Evolutionary conservation across 2,329 filamentous ascomycete species (phyloP).

Genomic region (Hypoxylon sp.): DNA sequence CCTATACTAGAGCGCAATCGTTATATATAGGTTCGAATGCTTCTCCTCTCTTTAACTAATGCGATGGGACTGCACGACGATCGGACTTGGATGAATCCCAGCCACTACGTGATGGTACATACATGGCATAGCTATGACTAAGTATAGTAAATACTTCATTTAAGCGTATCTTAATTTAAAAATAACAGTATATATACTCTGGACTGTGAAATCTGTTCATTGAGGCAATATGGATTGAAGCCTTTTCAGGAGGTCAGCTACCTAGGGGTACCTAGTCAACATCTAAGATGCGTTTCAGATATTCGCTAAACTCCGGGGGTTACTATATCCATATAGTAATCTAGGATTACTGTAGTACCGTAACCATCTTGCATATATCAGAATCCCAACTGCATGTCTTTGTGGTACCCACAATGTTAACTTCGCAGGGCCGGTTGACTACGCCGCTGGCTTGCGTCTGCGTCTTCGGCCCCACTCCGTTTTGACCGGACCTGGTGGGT

Average conservation of each 20-base stretch:
- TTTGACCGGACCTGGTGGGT: background rate
- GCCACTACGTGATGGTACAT: slow-evolving; percentile 8
- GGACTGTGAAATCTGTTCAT: background rate
- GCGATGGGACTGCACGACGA: slow-evolving; percentile 18
- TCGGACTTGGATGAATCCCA: slow-evolving; percentile 21
- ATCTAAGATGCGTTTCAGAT: slow-evolving; percentile 6
- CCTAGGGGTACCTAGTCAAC: background rate
- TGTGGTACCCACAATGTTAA: slow-evolving; percentile 7
- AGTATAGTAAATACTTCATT: slow-evolving; percentile 13
- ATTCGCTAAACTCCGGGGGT: background rate
- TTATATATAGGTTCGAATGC: slow-evolving; percentile 28
- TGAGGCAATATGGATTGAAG: background rate
- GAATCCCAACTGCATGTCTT: slow-evolving; percentile 4
- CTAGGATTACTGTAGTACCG: background rate
- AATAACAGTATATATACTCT: background rate
- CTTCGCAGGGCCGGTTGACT: slow-evolving; percentile 2
- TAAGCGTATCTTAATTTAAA: background rate
- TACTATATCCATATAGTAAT: background rate
- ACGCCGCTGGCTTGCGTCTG: background rate
- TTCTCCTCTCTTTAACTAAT: slow-evolving; percentile 39
- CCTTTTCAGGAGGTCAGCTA: background rate
- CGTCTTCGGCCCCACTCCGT: background rate
- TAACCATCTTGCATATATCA: background rate
- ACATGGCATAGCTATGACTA: slow-evolving; percentile 18
- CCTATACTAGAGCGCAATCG: slow-evolving; percentile 20